These are phyloP conservation scores for Aspergillus japonicus DNA, from an alignment of 2,329 filamentous ascomycete genomes.

Conservation along the genomic window DNA sequence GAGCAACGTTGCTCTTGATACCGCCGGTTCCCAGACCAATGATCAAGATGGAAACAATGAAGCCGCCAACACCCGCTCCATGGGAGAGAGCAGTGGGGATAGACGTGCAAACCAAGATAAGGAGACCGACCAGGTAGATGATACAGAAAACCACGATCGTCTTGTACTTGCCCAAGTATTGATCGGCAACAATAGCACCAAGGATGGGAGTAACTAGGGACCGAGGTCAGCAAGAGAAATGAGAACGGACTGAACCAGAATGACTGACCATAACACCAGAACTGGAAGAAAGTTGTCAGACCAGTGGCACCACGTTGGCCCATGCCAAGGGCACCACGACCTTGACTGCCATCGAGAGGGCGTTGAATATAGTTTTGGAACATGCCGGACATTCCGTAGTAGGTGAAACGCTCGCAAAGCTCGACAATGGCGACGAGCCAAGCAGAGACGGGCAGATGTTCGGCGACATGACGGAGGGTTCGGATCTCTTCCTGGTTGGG, in stretches of 20 bases:
- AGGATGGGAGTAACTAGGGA: constrained; percentile 54
- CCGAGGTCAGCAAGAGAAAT: constrained; percentile 3
- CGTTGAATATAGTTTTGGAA: constrained; percentile 58
- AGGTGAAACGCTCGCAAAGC: constrained; percentile 59
- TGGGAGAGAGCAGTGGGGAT: constrained; percentile 52
- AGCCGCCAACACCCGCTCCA: constrained; percentile 54
- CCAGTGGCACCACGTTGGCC: constrained; percentile 49
- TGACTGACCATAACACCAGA: constrained; percentile 52
- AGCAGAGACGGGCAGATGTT: constrained; percentile 55
- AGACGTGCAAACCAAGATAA: constrained; percentile 57
- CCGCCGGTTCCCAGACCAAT: constrained; percentile 67
- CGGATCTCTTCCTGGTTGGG: constrained; percentile 54
- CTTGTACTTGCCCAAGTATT: constrained; percentile 61
- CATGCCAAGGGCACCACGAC: constrained; percentile 44
- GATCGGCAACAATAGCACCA: constrained; percentile 60
- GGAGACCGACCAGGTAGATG: constrained; percentile 59
- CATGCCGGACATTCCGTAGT: constrained; percentile 55
- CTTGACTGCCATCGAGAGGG: constrained; percentile 39
- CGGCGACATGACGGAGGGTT: constrained; percentile 53
- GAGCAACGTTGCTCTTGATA: constrained; percentile 66
- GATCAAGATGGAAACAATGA: constrained; percentile 58
- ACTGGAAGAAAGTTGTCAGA: constrained; percentile 54
- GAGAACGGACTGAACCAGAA: not conserved
- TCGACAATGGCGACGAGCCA: constrained; percentile 59
- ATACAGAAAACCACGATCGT: constrained; percentile 57